Evolutionary conservation across 2,329 filamentous ascomycete species (phyloP).

Genomic region (Xylariaceae sp.): DNA sequence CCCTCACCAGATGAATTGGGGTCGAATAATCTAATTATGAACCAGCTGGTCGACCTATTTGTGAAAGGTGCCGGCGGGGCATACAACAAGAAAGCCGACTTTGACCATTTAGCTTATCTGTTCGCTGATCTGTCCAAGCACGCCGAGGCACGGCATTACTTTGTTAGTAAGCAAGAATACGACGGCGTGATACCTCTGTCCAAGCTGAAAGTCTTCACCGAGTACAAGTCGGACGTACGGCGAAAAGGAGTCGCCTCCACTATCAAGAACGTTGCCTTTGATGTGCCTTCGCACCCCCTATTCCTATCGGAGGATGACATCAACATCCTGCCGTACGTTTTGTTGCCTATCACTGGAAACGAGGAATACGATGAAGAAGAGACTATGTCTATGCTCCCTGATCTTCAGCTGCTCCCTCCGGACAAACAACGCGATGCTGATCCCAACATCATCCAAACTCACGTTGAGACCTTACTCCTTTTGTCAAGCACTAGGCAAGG

Average conservation of each 20-base stretch:
- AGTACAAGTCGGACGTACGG: constrained; percentile 80
- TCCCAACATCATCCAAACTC: constrained; percentile 75
- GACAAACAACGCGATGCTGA: constrained; percentile 88
- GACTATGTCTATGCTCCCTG: constrained; percentile 80
- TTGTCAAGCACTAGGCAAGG: constrained; percentile 78
- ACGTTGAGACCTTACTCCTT: constrained; percentile 85
- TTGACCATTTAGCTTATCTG: constrained; percentile 90
- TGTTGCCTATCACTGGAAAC: constrained; percentile 83
- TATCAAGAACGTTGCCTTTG: constrained; percentile 92
- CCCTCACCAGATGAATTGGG: constrained; percentile 69
- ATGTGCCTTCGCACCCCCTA: constrained; percentile 69
- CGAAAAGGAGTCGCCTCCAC: constrained; percentile 94
- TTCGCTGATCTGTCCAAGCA: constrained; percentile 92
- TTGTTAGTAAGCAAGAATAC: constrained; percentile 73
- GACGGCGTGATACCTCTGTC: constrained; percentile 85
- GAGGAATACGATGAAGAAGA: constrained; percentile 92
- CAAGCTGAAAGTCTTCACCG: constrained; percentile 93
- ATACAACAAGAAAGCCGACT: constrained; percentile 85
- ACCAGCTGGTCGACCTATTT: constrained; percentile 94
- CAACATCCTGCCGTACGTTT: constrained; percentile 83
- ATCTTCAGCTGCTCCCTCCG: constrained; percentile 84
- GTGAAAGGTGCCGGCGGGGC: constrained; percentile 83
- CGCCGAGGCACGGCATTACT: constrained; percentile 72
- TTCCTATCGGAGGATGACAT: constrained; percentile 74
- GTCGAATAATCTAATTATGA: constrained; percentile 73